Evolutionary conservation across 352 stramenopile species (phyloP), one percentile per base, ranked within the genome.

Genomic region (Globisporangium recalcitrans): DNA sequence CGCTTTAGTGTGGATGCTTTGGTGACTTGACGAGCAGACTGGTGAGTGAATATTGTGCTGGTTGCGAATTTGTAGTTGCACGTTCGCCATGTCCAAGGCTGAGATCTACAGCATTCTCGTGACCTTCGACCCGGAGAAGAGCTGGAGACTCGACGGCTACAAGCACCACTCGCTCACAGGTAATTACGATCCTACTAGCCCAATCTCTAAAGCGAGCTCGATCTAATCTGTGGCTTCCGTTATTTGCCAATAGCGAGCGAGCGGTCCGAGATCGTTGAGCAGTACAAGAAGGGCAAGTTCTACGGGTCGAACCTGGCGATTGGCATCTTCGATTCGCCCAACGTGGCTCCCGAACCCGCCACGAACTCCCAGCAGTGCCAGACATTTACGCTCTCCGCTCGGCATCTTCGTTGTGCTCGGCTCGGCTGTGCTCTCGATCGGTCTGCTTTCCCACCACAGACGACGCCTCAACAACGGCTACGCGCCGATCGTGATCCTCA

Each of bases 91-190:
- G 78, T 52, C 62, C 13, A 73, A 77, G 52, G 64, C 87, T 29
- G 72, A 87, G 54, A 71, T 89, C 64, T 91, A 87, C 61, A 88
- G 79, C 52, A 71, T 91, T 44, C 74, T 87, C 1, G 49, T 91
- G 47, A 73, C 57, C 21, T 67, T 79, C 26, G 77, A 84, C 1
- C 21, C 62, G 7, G 49, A 60, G 0, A 29, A 54, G 6, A 52
- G 31, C 11, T 87, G 76, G 76, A 71, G 66, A 0, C 60, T 91
- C 36, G 74, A 89, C 48, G 73, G 74, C 40, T 91, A 78, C 71
- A 82, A 85, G 48, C 72, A 74, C 42, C 79, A 91, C 52, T 51
- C 66, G 13, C 55, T 91, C 5, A 73, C 77, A 60, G 79, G 79
- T 74, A 71, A 46, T 2, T 16, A 16, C 7, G 16, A 46, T 2